Evolutionary conservation across 208 protist genomes (phyloP), one percentile per base, ranked within the genome.

Genomic region (Perkinsela sp.): DNA sequence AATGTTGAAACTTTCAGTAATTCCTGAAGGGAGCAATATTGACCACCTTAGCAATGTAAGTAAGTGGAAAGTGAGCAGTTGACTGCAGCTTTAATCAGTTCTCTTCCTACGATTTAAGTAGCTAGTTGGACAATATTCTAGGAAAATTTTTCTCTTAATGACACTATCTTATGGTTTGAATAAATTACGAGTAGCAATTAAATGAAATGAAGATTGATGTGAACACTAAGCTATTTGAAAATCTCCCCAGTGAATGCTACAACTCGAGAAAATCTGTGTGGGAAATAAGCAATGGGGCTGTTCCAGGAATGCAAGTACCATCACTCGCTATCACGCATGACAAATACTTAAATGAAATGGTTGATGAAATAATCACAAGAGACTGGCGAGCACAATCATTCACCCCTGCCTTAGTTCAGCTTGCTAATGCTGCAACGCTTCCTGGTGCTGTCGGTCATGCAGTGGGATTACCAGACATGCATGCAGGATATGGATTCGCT

Each of bases 401-500:
- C 28, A 68, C 67, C 67, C 32, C 32, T 6, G 28, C 69, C 16
- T 28, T 72, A 29, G 32, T 67, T 22, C 76, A 80, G 48, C 13
- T 80, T 29, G 76, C 75, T 31, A 80, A 80, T 72, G 75, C 75
- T 22, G 76, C 75, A 22, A 29, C 69, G 2, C 76, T 80, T 30
- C 76, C 76, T 22, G 76, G 76, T 40, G 68, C 72, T 66, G 74
- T 80, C 13, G 57, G 32, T 16, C 66, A 31, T 0, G 31, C 69
- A 28, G 31, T 80, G n/a, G 76, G 73, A 15, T 70, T 95, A 74
- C 91, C 90, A 13, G 90, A 95, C 73, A 71, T 87, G 28, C 91
- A 95, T 72, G 68, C 72, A 48, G 91, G 91, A 1, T 94, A 93
- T 72, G 91, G 90, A 0, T 95, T 95, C 76, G 75, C 87, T 1